Base-by-base conservation (phyloP, 2,329 filamentous ascomycete genomes). In the Verticillium klebahnii region DNA sequence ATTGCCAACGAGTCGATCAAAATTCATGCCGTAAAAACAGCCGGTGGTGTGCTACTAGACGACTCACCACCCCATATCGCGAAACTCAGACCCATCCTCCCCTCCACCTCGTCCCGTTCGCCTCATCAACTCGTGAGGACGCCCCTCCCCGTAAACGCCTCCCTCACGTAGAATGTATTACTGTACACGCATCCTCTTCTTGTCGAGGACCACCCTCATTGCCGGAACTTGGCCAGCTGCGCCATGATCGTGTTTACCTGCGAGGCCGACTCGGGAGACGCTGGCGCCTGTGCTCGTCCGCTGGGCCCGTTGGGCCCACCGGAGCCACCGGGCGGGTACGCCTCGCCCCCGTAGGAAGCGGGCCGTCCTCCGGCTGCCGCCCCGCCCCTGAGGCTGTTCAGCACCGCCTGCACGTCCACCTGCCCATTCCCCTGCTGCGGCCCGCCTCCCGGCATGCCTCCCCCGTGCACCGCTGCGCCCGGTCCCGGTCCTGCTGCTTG, bases 191-290 rank as follows among this genome's bases (percentile, higher is more conserved):
- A 29, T 5, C 29, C 29, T 29, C 29, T 29, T 29, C 3, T 6
- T 29, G 29, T 29, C 5, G 29, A 29, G 29, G 29, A 6, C 29
- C 1, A 29, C 29, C 29, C 62, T 71, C 69, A 86, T 70, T 87
- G 83, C 65, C 87, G 81, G 69, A 85, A 89, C 67, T 84, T 85
- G 56, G 88, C 85, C 63, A 92, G 76, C 68, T 91, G 87, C 15
- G 88, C 87, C 84, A 93, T 89, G 59, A 93, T 91, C 68, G 90
- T 89, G 71, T 89, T 85, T 67, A 92, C 81, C 60, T 86, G 80
- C 14, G 87, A 78, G 9, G 80, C 77, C 14, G 78, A 73, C 60
- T 77, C 75, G 14, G 71, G 60, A 71, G 66, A 63, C 64, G 60
- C 50, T 23, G 34, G 34, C 8, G 32, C 12, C 68, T 65, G 31